Evolutionary conservation across 202 grass and related monocot species (phyloP).

Genomic region (Schoenoplectus tabernaemontani): DNA sequence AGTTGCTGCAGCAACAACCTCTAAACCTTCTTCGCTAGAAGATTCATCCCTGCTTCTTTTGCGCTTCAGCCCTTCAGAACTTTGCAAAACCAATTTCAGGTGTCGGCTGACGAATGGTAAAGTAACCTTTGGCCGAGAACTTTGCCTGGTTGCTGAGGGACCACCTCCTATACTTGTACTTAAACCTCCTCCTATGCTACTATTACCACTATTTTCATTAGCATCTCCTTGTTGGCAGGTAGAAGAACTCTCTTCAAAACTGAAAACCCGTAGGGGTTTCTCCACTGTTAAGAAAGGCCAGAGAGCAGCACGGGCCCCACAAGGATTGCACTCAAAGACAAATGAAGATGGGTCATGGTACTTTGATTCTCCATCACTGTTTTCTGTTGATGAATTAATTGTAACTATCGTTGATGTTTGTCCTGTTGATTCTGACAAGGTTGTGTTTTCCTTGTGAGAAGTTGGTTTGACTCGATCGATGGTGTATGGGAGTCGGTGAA

Average conservation of each 20-base stretch:
- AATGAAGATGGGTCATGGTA: constrained; percentile 70
- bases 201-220: constrained; percentile 25
- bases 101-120: constrained; percentile 86
- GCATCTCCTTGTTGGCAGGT: constrained; percentile 39
- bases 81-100: constrained; percentile 49
- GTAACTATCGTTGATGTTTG: constrained; percentile 28
- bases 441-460: constrained; percentile 27
- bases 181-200: constrained; percentile 41
- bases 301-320: constrained; percentile 86
- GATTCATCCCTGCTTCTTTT: constrained; percentile 63
- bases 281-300: constrained; percentile 67
- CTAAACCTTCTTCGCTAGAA: constrained; percentile 11
- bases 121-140: constrained; percentile 74
- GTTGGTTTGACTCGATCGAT: constrained; percentile 55
- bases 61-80: constrained; percentile 40
- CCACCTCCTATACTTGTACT: constrained; percentile 93
- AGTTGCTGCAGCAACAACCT: not conserved
- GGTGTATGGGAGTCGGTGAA: constrained; percentile 69
- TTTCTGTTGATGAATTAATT: constrained; percentile 42
- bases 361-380: constrained; percentile 32
- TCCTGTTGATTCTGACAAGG: constrained; percentile 35
- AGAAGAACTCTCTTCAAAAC: constrained; percentile 41
- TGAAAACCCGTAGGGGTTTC: constrained; percentile 73
- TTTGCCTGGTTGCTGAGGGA: constrained; percentile 61
- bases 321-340: constrained; percentile 87